phyloP scores from a whole-genome alignment of 2,329 filamentous ascomycete genomes.

The Botrytis medusae region DNA sequence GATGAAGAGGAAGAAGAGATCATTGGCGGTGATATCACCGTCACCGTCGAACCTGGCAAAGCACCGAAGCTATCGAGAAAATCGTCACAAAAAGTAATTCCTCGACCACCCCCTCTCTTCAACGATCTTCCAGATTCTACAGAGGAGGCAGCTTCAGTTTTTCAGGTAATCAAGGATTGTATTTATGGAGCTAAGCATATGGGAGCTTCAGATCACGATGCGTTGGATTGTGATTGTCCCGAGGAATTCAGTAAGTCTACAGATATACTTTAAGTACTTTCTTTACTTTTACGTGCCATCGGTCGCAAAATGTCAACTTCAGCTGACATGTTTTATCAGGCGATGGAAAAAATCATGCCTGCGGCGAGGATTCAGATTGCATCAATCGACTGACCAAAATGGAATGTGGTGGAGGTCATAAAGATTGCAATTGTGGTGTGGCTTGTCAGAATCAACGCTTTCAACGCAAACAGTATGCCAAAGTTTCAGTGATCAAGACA shows the following conservation, averaged over 20 bases:
- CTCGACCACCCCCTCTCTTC: conserved; percentile 66
- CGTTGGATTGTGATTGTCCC: conserved; percentile 90
- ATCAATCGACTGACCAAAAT: conserved; percentile 98
- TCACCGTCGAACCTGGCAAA: conserved; percentile 64
- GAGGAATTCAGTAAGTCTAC: conserved; percentile 88
- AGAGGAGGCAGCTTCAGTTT: conserved; percentile 69
- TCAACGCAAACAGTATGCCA: conserved; percentile 82
- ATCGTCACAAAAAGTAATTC: conserved; percentile 66
- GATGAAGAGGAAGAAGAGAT: conserved; percentile 46
- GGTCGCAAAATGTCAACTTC: background rate
- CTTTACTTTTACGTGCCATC: background rate
- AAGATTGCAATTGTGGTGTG: conserved; percentile 79
- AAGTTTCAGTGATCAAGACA: conserved; percentile 94
- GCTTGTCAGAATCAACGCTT: conserved; percentile 95
- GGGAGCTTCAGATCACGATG: conserved; percentile 85
- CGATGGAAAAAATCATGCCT: conserved; percentile 73
- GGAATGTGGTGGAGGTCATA: conserved; percentile 71
- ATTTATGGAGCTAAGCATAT: conserved; percentile 90
- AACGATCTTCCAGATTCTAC: conserved; percentile 76
- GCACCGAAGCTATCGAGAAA: conserved; percentile 73
- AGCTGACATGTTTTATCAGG: conserved; percentile 47
- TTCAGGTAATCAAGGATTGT: conserved; percentile 80
- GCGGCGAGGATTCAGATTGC: conserved; percentile 94
- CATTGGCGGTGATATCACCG: conserved; percentile 58
- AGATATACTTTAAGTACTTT: conserved; percentile 12